Evolutionary conservation across 2,329 filamentous ascomycete genomes (phyloP), one percentile per base, ranked within the genome.

Genomic region (Alternaria metachromatica): DNA sequence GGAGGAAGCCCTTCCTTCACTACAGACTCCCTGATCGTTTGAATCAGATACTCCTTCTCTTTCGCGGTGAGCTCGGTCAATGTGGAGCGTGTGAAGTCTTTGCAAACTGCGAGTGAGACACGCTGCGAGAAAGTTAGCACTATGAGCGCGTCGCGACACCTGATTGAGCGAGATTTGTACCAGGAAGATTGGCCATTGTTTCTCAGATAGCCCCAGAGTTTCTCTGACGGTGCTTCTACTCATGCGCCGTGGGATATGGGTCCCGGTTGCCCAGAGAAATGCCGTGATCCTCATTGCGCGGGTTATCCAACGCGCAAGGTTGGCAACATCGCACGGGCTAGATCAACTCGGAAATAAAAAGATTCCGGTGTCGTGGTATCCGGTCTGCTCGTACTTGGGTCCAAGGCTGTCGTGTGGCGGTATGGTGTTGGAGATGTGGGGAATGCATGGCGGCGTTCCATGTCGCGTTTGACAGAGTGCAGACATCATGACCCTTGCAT

Each of bases 151-250:
- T 15, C 12, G 25, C 54, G 45, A 33, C 18, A n/a, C 13, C n/a
- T 4, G n/a, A 20, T 21, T 43, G 30, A 23, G 12, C n/a, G 21
- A 26, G n/a, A 23, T 20, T n/a, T 25, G 49, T 53, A 62, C 59
- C 26, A 62, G n/a, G 11, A 62, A 62, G 6, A 43, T 15, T 23
- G 59, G 54, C 59, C 59, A 62, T 46, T 62, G 59, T 43, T 53
- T 11, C 15, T 62, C 46, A 10, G 59, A 62, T 11, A 62, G 54
- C 2, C 59, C 54, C 6, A 62, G n/a, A 7, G 53, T 25, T 54
- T 43, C 21, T 10, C 13, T 62, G 10, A 62, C 55, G 15, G 30
- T 15, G 2, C 20, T 18, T 15, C 20, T 33, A 8, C 26, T 25
- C 25, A 13, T 54, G 18, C 55, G 55, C 18, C 48, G 55, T 33